These are phyloP conservation scores for Amylostereum chailletii DNA, from an alignment of 1,284 basidiomycete genomes.

Conservation along the genomic window DNA sequence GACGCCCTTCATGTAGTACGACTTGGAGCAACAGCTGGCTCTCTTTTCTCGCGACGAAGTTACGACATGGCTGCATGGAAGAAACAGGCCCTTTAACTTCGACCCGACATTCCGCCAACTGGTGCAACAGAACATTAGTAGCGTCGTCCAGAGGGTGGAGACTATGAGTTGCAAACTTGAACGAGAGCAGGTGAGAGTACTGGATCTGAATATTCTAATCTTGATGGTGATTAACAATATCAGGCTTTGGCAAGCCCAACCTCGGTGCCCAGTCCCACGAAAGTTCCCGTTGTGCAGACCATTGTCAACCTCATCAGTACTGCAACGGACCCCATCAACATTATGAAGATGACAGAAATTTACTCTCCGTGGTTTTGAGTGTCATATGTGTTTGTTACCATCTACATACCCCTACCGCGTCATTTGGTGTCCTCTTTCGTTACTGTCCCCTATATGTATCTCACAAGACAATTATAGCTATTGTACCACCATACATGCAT, in stretches of 20 bases:
- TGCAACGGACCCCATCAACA: conserved; percentile 67
- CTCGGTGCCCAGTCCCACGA: conserved; percentile 22
- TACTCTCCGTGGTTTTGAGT: conserved; percentile 79
- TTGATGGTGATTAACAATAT: conserved; percentile 4
- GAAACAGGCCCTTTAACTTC: conserved; percentile 39
- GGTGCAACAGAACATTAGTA: conserved; percentile 70
- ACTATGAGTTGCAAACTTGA: conserved; percentile 80
- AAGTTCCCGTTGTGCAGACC: conserved; percentile 64
- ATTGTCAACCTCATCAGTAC: conserved; percentile 78
- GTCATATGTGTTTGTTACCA: neutral
- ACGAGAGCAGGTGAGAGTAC: conserved; percentile 57
- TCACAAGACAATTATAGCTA: neutral
- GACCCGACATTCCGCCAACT: conserved; percentile 62
- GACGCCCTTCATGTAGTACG: conserved; percentile 47
- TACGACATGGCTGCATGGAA: conserved; percentile 57
- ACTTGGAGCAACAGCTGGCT: conserved; percentile 82
- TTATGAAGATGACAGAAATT: conserved; percentile 75
- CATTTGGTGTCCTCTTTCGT: conserved; percentile 1
- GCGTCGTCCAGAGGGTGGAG: conserved; percentile 80
- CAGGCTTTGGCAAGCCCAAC: conserved; percentile 23
- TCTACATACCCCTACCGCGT: neutral
- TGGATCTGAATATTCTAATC: neutral
- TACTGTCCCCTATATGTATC: conserved; percentile 1
- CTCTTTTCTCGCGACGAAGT: conserved; percentile 94
- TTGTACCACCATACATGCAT: too few relatives aligned